These are phyloP conservation scores for Nevesoporus exiguus DNA, from an alignment of 768 basidiomycete species.

Conservation along the genomic window DNA sequence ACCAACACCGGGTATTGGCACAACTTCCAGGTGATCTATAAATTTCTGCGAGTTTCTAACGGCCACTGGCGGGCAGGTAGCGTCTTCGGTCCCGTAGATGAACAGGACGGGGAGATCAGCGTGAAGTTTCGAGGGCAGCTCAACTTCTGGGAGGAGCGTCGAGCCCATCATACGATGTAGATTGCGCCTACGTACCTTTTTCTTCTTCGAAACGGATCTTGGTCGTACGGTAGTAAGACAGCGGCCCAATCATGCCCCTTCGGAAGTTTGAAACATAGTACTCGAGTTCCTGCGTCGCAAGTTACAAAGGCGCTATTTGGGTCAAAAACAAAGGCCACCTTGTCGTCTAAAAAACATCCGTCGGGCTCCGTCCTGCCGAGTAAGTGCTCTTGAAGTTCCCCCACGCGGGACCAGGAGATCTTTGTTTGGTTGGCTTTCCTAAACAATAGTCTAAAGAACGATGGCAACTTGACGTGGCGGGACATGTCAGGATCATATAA, in stretches of 20 bases:
- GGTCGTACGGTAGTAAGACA: conserved; percentile 74
- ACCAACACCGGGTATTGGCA: conserved; percentile 52
- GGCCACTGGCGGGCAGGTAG: conserved; percentile 39
- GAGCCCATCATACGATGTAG: neutral
- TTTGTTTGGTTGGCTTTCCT: neutral
- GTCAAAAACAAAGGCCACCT: conserved; percentile 11
- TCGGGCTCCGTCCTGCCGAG: conserved; percentile 2
- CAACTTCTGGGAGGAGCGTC: conserved; percentile 36
- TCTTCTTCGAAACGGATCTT: conserved; percentile 67
- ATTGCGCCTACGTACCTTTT: conserved; percentile 24
- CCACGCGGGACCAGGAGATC: neutral
- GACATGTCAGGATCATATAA: conserved; percentile 22
- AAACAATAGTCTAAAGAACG: conserved; percentile 18
- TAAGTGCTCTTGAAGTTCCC: conserved; percentile 10
- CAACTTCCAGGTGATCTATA: conserved; percentile 46
- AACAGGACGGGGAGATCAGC: conserved; percentile 56
- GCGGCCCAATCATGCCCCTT: conserved; percentile 59
- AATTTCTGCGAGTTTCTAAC: conserved; percentile 48
- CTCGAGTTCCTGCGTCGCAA: conserved; percentile 47
- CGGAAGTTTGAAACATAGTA: conserved; percentile 47
- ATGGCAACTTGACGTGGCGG: conserved; percentile 19
- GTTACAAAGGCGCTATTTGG: neutral
- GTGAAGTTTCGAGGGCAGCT: conserved; percentile 41
- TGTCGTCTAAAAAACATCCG: conserved; percentile 17
- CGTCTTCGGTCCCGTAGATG: conserved; percentile 57